phyloP scores from a whole-genome alignment of 768 basidiomycete genomes.

The Suillus spraguei region DNA sequence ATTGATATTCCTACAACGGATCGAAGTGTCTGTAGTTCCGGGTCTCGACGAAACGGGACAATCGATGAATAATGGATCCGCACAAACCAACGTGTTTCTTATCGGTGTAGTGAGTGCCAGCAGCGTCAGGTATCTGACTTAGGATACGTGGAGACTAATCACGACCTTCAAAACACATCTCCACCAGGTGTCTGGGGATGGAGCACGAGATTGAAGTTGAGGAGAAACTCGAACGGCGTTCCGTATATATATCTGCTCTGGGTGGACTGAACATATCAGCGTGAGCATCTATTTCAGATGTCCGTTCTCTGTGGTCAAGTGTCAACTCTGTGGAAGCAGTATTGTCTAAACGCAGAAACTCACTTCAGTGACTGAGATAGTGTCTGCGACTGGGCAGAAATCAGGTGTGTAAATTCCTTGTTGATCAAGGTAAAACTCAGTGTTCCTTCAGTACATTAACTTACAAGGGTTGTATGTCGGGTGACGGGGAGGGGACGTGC shows the following conservation, averaged over 20 bases:
- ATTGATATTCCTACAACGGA: neutral
- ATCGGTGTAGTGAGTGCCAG: neutral
- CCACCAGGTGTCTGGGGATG: conserved; percentile 11
- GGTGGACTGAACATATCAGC: conserved; percentile 89
- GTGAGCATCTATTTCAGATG: conserved; percentile 94
- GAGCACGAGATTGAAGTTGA: conserved; percentile 44
- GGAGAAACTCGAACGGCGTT: conserved; percentile 94
- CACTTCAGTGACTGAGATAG: conserved; percentile 85
- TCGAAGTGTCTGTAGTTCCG: neutral
- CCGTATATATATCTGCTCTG: conserved; percentile 93
- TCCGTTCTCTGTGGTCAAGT: conserved; percentile 59
- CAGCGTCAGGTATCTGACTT: neutral
- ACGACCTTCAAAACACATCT: neutral
- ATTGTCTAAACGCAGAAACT: conserved; percentile 19
- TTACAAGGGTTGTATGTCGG: neutral
- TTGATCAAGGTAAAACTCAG: neutral
- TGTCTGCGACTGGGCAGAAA: conserved; percentile 84
- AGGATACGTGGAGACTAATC: neutral
- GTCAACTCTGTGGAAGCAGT: conserved; percentile 10
- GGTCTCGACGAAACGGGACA: neutral
- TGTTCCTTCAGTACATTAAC: neutral
- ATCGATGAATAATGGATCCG: neutral
- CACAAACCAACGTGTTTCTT: neutral
- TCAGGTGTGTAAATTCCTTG: conserved; percentile 32
- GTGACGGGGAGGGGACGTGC: neutral